phyloP scores from a whole-genome alignment of 768 basidiomycete species.

The Termitomyces eurrhizus region DNA sequence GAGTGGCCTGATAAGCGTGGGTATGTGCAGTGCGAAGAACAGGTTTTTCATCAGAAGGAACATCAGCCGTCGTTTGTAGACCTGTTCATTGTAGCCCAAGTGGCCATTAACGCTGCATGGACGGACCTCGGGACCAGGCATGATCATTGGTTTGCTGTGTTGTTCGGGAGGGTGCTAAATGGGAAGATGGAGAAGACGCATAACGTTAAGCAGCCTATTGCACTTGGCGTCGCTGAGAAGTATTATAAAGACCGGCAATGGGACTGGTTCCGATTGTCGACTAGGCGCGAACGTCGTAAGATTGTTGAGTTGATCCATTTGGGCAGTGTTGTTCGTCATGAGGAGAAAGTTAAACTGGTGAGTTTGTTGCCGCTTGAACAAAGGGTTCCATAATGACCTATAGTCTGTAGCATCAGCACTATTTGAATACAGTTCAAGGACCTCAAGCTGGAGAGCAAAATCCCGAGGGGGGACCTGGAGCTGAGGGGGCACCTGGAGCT shows the following conservation, averaged over 20 bases:
- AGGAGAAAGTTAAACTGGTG: background rate
- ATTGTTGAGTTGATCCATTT: slow-evolving; percentile 6
- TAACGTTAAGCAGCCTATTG: background rate
- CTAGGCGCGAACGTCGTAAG: background rate
- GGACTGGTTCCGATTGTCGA: background rate
- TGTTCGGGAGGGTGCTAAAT: background rate
- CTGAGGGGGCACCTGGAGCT: too few species aligned
- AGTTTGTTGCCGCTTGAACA: background rate
- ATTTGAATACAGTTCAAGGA: too few species aligned
- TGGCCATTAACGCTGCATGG: slow-evolving; percentile 2
- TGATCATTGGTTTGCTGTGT: slow-evolving; percentile 7
- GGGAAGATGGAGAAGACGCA: slow-evolving; percentile 1
- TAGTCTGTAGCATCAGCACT: too few species aligned
- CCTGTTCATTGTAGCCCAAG: background rate
- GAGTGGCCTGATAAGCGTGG: slow-evolving; percentile 1
- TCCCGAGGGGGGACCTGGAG: too few species aligned
- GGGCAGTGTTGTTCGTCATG: background rate
- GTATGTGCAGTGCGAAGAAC: background rate
- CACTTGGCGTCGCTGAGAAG: background rate
- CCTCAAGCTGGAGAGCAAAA: too few species aligned
- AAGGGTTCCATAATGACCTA: background rate
- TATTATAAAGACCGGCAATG: background rate
- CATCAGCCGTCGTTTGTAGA: background rate
- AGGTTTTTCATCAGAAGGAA: background rate
- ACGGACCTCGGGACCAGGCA: background rate